Conservation (phyloP, 1,139 yeast genomes). For the Protomyces inundatus region DNA sequence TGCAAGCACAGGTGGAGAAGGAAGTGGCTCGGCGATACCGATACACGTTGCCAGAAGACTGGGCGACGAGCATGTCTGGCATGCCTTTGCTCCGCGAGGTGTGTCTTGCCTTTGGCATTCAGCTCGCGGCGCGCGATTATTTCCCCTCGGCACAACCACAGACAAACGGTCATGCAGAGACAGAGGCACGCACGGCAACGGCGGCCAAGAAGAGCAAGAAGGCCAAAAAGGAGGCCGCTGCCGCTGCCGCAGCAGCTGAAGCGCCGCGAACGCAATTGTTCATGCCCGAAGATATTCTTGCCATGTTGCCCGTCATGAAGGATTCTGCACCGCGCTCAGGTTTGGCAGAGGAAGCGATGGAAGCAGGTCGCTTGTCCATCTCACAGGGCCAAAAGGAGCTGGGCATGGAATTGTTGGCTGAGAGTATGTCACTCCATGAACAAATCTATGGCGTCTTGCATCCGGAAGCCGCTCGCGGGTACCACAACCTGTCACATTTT, state of each 20-base stretch:
- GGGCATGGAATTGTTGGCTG: constrained; percentile 51
- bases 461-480: constrained; percentile 69
- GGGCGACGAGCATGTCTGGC: constrained; percentile 45
- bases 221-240: constrained; percentile 41
- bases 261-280: constrained; percentile 40
- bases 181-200: constrained; percentile 39
- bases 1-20: constrained; percentile 45
- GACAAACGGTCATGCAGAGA: constrained; percentile 27
- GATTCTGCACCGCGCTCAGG: constrained; percentile 62
- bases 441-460: constrained; percentile 81
- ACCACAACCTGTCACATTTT: constrained; percentile 58
- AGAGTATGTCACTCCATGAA: constrained; percentile 68
- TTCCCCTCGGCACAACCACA: constrained; percentile 37
- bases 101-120: constrained; percentile 77
- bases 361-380: constrained; percentile 43
- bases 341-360: constrained; percentile 73
- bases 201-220: constrained; percentile 41
- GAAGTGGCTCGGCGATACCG: constrained; percentile 58
- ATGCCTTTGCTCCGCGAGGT: constrained; percentile 62
- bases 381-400: constrained; percentile 37
- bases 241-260: constrained; percentile 37
- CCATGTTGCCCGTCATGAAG: constrained; percentile 69
- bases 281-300: constrained; percentile 56
- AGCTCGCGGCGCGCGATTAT: constrained; percentile 61
- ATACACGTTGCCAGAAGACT: constrained; percentile 49